A percentile compares a stretch with the other conserved stretches of the same genome.
Conservation (phyloP, 2,329 filamentous ascomycete genomes). For the Domatiomyces globalis region DNA sequence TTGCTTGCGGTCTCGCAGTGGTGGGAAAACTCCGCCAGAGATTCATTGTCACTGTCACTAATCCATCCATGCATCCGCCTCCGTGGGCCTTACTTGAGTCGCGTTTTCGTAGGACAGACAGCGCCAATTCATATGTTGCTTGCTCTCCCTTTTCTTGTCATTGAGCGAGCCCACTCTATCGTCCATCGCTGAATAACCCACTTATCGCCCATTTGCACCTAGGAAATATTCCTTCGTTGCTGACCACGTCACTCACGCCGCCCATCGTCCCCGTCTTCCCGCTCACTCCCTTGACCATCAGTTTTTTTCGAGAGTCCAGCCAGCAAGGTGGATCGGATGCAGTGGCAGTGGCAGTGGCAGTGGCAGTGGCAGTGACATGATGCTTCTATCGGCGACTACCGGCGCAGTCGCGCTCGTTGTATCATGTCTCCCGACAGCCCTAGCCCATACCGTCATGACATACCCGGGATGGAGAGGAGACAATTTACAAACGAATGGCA, state of each 20-base stretch:
- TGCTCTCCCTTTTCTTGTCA: background rate
- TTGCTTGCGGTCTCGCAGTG: background rate
- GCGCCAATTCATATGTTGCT: background rate
- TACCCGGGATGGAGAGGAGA: constrained; percentile 81
- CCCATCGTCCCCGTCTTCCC: too few species aligned
- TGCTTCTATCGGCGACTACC: background rate
- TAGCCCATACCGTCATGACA: constrained; percentile 61
- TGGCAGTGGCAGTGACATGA: background rate
- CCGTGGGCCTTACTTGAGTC: too few species aligned
- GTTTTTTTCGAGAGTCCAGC: too few species aligned
- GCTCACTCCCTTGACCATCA: too few species aligned
- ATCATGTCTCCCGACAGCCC: constrained; percentile 1
- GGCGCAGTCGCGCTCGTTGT: background rate
- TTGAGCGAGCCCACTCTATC: background rate
- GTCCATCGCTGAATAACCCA: background rate
- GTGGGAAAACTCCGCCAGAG: too few species aligned
- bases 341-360: background rate
- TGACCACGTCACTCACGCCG: too few species aligned
- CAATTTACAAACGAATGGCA: constrained; percentile 65
- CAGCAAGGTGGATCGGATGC: too few species aligned
- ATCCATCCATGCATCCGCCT: too few species aligned
- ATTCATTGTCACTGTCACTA: too few species aligned
- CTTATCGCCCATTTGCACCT: too few species aligned
- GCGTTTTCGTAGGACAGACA: background rate
- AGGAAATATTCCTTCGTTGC: background rate